Percentiles rank a stretch among this genome's conserved stretches.
Conservation (phyloP, 768 basidiomycete genomes). For the Galerina marginata region DNA sequence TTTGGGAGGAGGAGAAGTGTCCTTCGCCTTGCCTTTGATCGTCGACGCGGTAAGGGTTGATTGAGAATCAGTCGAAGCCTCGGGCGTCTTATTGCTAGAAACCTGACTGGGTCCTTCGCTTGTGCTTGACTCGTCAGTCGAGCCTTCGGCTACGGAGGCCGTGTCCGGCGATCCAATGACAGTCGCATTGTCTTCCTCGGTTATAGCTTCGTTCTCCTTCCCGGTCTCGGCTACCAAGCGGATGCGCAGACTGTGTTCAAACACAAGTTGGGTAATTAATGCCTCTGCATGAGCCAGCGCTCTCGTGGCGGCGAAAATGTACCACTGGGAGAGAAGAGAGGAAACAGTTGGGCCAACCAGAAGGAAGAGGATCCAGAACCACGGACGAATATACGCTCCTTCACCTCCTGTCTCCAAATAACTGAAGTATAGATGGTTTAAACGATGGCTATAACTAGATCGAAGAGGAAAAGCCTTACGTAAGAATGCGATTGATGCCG, state of each 20-base stretch:
- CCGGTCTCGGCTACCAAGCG: conserved; percentile 53
- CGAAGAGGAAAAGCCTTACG: neutral
- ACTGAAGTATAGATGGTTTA: neutral
- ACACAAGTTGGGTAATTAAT: conserved; percentile 46
- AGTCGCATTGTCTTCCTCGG: neutral
- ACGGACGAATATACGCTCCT: neutral
- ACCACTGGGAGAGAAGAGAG: conserved; percentile 56
- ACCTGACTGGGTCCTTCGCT: neutral
- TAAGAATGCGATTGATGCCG: conserved; percentile 18
- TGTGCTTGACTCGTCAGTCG: neutral
- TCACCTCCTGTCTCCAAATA: neutral
- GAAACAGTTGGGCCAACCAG: conserved; percentile 45
- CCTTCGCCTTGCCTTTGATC: neutral
- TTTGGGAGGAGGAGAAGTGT: neutral
- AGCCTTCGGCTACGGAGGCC: neutral
- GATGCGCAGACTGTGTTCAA: conserved; percentile 60
- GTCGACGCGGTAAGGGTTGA: neutral
- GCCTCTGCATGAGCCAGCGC: conserved; percentile 45
- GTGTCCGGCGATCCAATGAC: conserved; percentile 4
- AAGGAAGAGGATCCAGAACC: conserved; percentile 3
- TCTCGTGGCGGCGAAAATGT: conserved; percentile 53
- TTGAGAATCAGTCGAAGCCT: neutral
- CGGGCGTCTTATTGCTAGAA: neutral
- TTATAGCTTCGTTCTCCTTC: neutral
- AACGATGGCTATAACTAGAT: neutral